Conservation (phyloP, 2,329 filamentous ascomycete genomes). For the Fusarium tupiense region DNA sequence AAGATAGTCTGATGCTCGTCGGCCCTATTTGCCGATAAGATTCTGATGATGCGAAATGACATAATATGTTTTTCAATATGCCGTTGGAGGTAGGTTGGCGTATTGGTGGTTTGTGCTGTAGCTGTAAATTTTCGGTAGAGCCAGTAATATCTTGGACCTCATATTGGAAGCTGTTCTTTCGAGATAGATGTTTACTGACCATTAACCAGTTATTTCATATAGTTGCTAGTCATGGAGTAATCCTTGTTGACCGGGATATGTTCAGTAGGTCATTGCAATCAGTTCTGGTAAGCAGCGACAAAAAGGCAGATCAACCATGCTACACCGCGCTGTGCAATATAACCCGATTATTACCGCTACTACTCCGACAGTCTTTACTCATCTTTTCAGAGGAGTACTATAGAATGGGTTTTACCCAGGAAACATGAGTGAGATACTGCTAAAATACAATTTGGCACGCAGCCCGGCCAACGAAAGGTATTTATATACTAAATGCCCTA, state of each 20-base stretch:
- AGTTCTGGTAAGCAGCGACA: neutral
- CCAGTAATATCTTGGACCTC: rapidly evolving
- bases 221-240: neutral
- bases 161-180: neutral
- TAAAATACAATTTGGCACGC: neutral
- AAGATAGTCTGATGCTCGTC: neutral
- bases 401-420: rapidly evolving
- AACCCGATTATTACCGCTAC: rapidly evolving
- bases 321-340: rapidly evolving
- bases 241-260: rapidly evolving
- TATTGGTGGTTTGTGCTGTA: neutral
- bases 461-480: rapidly evolving
- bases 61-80: neutral
- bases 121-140: neutral
- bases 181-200: neutral
- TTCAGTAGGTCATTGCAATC: rapidly evolving
- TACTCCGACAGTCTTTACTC: neutral
- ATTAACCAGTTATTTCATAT: rapidly evolving
- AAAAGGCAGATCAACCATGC: rapidly evolving
- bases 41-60: neutral
- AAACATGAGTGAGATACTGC: rapidly evolving
- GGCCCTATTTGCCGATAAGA: neutral
- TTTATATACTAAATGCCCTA: neutral
- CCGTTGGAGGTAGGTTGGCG: neutral
- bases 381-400: neutral